Evolutionary conservation across 2,329 filamentous ascomycete genomes (phyloP).

Genomic region (Botrytis fragariae): DNA sequence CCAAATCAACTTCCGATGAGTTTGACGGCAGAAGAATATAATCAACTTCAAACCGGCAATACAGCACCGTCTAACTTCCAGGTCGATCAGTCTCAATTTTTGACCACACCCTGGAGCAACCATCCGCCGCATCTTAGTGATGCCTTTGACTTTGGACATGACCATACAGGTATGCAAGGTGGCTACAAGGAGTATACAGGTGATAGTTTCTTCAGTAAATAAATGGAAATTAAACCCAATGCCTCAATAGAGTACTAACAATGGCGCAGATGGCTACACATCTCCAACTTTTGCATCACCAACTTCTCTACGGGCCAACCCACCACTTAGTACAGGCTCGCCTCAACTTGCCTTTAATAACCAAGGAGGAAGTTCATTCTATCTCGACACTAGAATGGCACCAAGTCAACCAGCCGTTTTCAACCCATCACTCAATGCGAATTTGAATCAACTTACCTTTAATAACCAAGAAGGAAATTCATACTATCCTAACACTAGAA

Average conservation of each 20-base stretch:
- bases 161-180: background rate
- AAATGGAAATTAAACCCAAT: background rate
- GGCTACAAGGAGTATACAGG: background rate
- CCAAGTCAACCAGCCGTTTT: background rate
- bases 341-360: rapidly evolving
- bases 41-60: background rate
- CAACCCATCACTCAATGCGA: rapidly evolving
- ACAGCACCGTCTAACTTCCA: background rate
- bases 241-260: background rate
- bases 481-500: too few species aligned
- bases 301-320: background rate
- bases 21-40: background rate
- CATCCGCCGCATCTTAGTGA: background rate
- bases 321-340: rapidly evolving
- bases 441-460: too few species aligned
- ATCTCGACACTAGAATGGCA: rapidly evolving
- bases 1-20: background rate
- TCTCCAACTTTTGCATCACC: background rate
- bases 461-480: rapidly evolving
- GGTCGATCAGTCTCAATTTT: rapidly evolving
- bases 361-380: background rate
- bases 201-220: background rate
- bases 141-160: background rate
- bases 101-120: too few species aligned
- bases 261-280: background rate